phyloP scores from a whole-genome alignment of 2,329 filamentous ascomycete species.

The Ceratocystis ficicola region DNA sequence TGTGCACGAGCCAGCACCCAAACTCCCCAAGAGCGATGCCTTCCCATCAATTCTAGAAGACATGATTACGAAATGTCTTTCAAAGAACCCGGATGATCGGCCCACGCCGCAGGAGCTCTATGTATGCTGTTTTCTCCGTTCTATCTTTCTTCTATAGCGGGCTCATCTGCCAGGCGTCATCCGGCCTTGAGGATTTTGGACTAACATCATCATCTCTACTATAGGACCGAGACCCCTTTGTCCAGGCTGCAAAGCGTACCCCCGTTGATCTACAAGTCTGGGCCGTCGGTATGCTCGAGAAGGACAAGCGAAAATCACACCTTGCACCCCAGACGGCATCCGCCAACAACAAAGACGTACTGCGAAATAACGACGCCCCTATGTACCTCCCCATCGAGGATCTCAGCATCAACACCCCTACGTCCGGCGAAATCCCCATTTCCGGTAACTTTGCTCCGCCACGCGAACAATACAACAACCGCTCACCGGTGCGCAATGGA shows the following conservation, averaged over 20 bases:
- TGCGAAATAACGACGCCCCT: constrained; percentile 52
- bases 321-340: constrained; percentile 70
- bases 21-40: constrained; percentile 88
- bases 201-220: not conserved
- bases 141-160: not conserved
- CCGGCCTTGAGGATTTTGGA: too few species aligned
- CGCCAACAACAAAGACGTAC: constrained; percentile 52
- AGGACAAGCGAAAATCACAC: constrained; percentile 90
- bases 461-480: constrained; percentile 30
- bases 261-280: constrained; percentile 88
- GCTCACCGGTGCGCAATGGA: constrained; percentile 43
- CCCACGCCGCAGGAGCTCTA: constrained; percentile 90
- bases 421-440: constrained; percentile 61
- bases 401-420: constrained; percentile 46
- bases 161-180: too few species aligned
- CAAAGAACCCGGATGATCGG: constrained; percentile 76
- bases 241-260: constrained; percentile 91
- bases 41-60: constrained; percentile 92
- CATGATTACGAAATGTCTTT: constrained; percentile 91
- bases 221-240: constrained; percentile 82
- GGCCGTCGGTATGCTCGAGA: constrained; percentile 88
- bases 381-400: constrained; percentile 35
- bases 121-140: constrained; percentile 40
- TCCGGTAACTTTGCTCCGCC: constrained; percentile 43
- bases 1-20: constrained; percentile 88